Evolutionary conservation across 2,329 filamentous ascomycete genomes (phyloP).

Genomic region (Pseudogymnoascus sp.): DNA sequence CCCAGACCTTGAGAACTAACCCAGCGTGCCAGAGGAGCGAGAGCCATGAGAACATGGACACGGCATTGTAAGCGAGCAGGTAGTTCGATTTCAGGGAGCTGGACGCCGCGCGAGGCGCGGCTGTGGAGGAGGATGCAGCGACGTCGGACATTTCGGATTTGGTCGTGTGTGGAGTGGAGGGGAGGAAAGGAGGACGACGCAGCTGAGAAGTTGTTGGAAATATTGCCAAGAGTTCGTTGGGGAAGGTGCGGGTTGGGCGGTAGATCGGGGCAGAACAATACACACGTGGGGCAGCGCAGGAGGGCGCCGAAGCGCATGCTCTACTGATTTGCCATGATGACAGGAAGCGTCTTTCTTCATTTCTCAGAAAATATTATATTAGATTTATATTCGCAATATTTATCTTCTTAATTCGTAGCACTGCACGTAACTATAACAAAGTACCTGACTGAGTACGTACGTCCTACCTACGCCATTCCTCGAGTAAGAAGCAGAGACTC

Average conservation of each 20-base stretch:
- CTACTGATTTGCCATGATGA: background rate
- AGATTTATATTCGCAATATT: constrained; percentile 5
- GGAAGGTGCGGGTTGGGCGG: constrained; percentile 1
- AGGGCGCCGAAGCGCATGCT: background rate
- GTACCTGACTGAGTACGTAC: constrained; percentile 7
- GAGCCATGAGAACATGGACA: constrained; percentile 71
- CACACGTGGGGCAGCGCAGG: background rate
- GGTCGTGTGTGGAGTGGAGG: background rate
- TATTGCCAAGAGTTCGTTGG: background rate
- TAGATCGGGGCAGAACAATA: background rate
- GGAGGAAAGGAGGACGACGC: background rate
- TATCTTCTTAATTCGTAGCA: constrained; percentile 6
- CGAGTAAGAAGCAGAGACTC: background rate
- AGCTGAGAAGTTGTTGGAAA: constrained; percentile 2
- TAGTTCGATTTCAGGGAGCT: constrained; percentile 55
- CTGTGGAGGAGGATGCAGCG: background rate
- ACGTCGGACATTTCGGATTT: background rate
- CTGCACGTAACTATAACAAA: constrained; percentile 6
- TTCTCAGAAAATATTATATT: constrained; percentile 6
- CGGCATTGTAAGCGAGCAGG: constrained; percentile 77
- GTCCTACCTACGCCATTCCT: constrained; percentile 6
- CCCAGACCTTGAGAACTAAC: constrained; percentile 44
- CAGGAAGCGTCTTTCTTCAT: background rate
- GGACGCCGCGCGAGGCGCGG: constrained; percentile 14
- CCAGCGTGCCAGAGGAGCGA: constrained; percentile 65